Evolutionary conservation across 1,139 yeast genomes (phyloP).

Genomic region (Nakaseomyces uthaithaninus): DNA sequence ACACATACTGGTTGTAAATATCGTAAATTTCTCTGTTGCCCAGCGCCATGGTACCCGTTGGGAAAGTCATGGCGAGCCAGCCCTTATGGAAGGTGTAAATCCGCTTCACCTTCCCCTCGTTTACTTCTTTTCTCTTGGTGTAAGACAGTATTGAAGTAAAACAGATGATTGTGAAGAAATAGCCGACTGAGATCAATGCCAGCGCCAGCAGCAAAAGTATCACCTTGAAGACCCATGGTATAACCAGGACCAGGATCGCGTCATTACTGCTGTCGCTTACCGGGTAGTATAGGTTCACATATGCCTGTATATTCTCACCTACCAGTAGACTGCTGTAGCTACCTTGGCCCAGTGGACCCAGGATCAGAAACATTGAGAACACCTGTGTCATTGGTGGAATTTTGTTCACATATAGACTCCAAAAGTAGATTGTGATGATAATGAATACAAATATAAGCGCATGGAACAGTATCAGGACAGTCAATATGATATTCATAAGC

Average conservation of each 20-base stretch:
- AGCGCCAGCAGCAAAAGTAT: slow-evolving; percentile 37
- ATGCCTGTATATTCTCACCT: slow-evolving; percentile 38
- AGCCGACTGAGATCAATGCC: slow-evolving; percentile 51
- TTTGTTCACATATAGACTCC: slow-evolving; percentile 50
- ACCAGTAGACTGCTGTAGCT: slow-evolving; percentile 56
- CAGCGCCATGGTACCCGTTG: slow-evolving; percentile 73
- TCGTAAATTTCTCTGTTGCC: slow-evolving; percentile 47
- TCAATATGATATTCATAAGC: slow-evolving; percentile 45
- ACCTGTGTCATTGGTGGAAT: slow-evolving; percentile 44
- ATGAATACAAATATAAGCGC: slow-evolving; percentile 57
- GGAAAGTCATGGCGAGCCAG: slow-evolving; percentile 89
- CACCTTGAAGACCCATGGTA: slow-evolving; percentile 28
- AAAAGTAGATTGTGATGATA: slow-evolving; percentile 47
- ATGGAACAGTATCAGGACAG: slow-evolving; percentile 57
- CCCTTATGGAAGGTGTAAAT: slow-evolving; percentile 44
- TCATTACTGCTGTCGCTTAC: slow-evolving; percentile 9
- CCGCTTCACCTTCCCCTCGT: slow-evolving; percentile 15
- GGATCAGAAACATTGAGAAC: slow-evolving; percentile 51
- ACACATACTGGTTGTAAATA: slow-evolving; percentile 33
- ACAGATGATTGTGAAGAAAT: slow-evolving; percentile 54
- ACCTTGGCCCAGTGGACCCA: slow-evolving; percentile 78
- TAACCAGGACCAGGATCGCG: slow-evolving; percentile 14
- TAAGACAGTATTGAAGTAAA: slow-evolving; percentile 38
- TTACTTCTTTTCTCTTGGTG: slow-evolving; percentile 11
- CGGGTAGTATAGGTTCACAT: slow-evolving; percentile 21